These are phyloP conservation scores for Phytophthora chlamydospora DNA, from an alignment of 352 stramenopile species.

Conservation along the genomic window DNA sequence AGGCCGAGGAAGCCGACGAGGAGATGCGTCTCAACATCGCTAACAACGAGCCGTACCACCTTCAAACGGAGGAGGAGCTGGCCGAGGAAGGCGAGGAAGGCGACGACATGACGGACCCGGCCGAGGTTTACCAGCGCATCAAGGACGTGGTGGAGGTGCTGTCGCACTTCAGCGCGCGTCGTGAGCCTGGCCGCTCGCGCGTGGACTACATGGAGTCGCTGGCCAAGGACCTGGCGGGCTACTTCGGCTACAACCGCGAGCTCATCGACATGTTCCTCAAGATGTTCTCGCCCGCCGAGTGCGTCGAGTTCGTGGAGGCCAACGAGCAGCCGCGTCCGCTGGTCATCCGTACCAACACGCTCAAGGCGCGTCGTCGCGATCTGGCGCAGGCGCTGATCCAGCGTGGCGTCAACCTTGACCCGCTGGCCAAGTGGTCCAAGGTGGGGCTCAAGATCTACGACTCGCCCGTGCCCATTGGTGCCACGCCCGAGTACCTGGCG, in stretches of 20 bases:
- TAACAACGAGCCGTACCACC: slow-evolving; percentile 84
- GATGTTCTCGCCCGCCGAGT: slow-evolving; percentile 98
- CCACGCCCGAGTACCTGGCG: slow-evolving; percentile 99
- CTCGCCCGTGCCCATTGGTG: slow-evolving; percentile 97
- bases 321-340: slow-evolving; percentile 97
- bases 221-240: slow-evolving; percentile 93
- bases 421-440: slow-evolving; percentile 99
- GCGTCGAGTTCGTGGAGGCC: slow-evolving; percentile 98
- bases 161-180: slow-evolving; percentile 94
- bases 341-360: slow-evolving; percentile 99
- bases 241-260: slow-evolving; percentile 99
- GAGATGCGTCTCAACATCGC: slow-evolving; percentile 89
- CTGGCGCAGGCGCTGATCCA: slow-evolving; percentile 98
- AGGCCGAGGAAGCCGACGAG: slow-evolving; percentile 79
- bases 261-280: slow-evolving; percentile 97
- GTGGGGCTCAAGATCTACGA: slow-evolving; percentile 99
- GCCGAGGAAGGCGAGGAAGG: slow-evolving; percentile 55
- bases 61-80: slow-evolving; percentile 82
- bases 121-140: slow-evolving; percentile 93
- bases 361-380: slow-evolving; percentile 99
- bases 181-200: slow-evolving; percentile 91
- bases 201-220: slow-evolving; percentile 96
- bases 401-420: slow-evolving; percentile 98
- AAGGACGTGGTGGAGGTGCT: slow-evolving; percentile 95
- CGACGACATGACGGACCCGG: slow-evolving; percentile 66